Evolutionary conservation across 805 yeast species (phyloP), one percentile per base, ranked within the genome.

Genomic region (Kazachstania kunashirensis): DNA sequence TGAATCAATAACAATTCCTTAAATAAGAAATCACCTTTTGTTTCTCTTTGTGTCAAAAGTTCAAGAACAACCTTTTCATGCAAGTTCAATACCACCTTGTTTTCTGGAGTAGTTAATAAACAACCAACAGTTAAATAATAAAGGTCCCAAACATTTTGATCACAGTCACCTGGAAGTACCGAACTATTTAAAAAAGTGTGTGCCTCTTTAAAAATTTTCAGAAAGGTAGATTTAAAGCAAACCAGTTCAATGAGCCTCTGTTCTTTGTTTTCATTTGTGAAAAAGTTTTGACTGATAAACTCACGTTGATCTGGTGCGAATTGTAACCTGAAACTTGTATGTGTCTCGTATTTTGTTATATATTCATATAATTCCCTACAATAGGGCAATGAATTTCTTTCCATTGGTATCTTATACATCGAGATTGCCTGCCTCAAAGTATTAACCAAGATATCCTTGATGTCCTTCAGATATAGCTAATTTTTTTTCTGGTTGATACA

Each of bases 71-170:
- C 38, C 5, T 52, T 48, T 17, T 51, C 49, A 42, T 63, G 67
- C 0, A 52, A 18, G 31, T 53, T 57, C 4, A 64, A 40, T 3
- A 51, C 46, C 1, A 63, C 49, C 28, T 57, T 59, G 37, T 65
- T 54, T 33, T 62, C 67, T 18, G 65, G 59, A 0, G 68, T 59
- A 0, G 60, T 50, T 3, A 64, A 33, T 16, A 66, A 29, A 33
- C 60, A 41, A 3, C 66, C 69, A 20, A 56, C 29, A 3, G 66
- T 59, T 28, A 49, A 42, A 18, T 49, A 44, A 37, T 53, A 60
- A 1, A 20, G 5, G 4, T 33, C 19, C 33, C 33, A 37, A 4
- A 13, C 12, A 18, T 31, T 29, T 2, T 6, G 10, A 5, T 17
- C 13, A 13, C 11, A 12, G 8, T 16, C 18, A 6, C 6, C 2